These are phyloP conservation scores for Arthroderma sp. DNA, from an alignment of 2,329 filamentous ascomycete genomes.

Conservation along the genomic window DNA sequence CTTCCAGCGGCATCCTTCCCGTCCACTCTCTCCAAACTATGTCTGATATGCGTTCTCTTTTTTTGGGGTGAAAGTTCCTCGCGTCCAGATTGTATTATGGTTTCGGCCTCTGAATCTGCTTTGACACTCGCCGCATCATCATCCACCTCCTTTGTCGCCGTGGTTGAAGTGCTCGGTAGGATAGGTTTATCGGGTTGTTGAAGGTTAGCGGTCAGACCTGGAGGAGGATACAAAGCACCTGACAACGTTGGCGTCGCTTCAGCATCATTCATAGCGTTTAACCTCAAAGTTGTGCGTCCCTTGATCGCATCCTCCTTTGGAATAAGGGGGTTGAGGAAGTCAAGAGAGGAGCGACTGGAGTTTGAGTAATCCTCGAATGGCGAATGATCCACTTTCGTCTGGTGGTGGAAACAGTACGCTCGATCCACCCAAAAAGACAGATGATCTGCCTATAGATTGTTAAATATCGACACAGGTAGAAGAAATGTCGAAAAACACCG, in stretches of 20 bases:
- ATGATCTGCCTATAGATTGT: no score
- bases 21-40: slow-evolving; percentile 11
- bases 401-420: no score
- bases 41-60: slow-evolving; percentile 28
- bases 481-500: no score
- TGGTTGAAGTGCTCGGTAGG: not conserved
- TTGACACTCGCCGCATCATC: slow-evolving; percentile 25
- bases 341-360: no score
- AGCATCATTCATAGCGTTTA: slow-evolving; percentile 37
- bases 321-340: no score
- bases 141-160: slow-evolving; percentile 1
- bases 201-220: not conserved
- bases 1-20: slow-evolving; percentile 18
- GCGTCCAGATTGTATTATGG: slow-evolving; percentile 35
- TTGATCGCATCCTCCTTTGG: slow-evolving; percentile 29
- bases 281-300: slow-evolving; percentile 25
- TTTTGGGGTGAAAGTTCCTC: slow-evolving; percentile 35
- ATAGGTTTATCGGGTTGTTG: slow-evolving; percentile 1
- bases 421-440: no score
- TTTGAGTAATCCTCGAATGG: no score
- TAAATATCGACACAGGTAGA: no score
- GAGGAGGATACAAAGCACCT: not conserved
- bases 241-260: slow-evolving; percentile 22
- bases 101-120: slow-evolving; percentile 37
- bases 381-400: no score